Evolutionary conservation across 202 grass and related monocot genomes (phyloP), one percentile per base, ranked within the genome.

Genomic region (Setaria viridis): DNA sequence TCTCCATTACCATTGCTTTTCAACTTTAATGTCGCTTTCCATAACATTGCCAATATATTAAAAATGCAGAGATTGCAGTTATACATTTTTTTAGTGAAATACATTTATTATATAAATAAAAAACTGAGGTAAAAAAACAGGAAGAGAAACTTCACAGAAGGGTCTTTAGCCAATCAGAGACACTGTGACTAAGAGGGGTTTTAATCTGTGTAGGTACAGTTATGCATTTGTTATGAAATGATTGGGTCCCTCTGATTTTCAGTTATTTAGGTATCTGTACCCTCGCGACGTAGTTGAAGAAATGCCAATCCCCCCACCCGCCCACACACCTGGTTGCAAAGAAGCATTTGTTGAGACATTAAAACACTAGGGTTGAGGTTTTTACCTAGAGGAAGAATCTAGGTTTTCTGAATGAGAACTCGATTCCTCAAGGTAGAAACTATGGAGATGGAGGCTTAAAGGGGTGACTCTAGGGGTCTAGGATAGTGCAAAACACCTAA

Each of bases 1-100:
- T 73, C 62, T 78, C 43, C 10, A 14, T 62, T 56, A 54, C 20
- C 51, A 66, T 82, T 13, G 14, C 48, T 65, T 74, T 76, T 76
- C 45, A 21, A 34, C 62, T 87, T 34, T 66, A 16, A 46, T 49
- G 58, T 7, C 11, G 65, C 11, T 56, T 37, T 42, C 55, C 47
- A 47, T 47, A 25, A 15, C 41, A 20, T 49, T 62, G 30, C 41
- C 9, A 32, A 43, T 60, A 82, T 49, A 42, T 16, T 72, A 72
- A 82, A 82, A 60, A 34, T 60, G 29, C 14, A 14, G 25, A 30
- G 21, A 12, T 60, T 12, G 54, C 53, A 60, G 17, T 30, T 25
- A 29, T 72, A 82, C 0, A 48, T 71, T 58, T 48, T 9, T 33
- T 25, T 25, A 25, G 25, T 25, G 25, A 25, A 25, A 25, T 25